phyloP scores from a whole-genome alignment of 495 filamentous ascomycete species.

The Aspergillus cristatus region DNA sequence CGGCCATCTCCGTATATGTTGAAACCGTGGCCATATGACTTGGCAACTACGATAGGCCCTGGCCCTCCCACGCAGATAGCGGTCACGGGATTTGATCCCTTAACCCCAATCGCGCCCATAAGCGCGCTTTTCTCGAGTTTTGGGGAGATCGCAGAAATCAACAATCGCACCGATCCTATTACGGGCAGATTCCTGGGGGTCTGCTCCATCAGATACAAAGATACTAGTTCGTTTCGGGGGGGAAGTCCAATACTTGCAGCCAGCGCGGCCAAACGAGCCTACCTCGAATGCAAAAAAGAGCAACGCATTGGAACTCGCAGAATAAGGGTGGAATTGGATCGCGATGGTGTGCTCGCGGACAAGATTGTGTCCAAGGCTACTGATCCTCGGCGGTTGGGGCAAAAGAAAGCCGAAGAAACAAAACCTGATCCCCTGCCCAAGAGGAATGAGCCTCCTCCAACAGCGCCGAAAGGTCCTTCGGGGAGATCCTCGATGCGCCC shows the following conservation, averaged over 20 bases:
- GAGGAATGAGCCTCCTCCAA: slow-evolving; percentile 60
- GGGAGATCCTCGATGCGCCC: slow-evolving; percentile 45
- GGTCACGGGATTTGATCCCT: slow-evolving; percentile 85
- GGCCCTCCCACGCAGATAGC: slow-evolving; percentile 85
- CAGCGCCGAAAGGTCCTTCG: slow-evolving; percentile 80
- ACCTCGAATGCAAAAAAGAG: slow-evolving; percentile 49
- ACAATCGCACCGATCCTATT: slow-evolving; percentile 83
- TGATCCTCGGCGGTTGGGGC: slow-evolving; percentile 50
- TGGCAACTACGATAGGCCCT: slow-evolving; percentile 71
- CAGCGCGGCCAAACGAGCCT: slow-evolving; percentile 67
- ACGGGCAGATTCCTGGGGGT: slow-evolving; percentile 90
- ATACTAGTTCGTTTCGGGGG: slow-evolving; percentile 48
- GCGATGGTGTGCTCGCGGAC: slow-evolving; percentile 71
- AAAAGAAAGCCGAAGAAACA: slow-evolving; percentile 19
- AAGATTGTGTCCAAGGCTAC: slow-evolving; percentile 62
- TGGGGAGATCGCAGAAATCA: slow-evolving; percentile 80
- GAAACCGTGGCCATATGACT: slow-evolving; percentile 68
- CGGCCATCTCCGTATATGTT: slow-evolving; percentile 70
- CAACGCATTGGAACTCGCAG: slow-evolving; percentile 61
- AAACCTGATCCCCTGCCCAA: slow-evolving; percentile 21
- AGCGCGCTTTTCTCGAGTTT: slow-evolving; percentile 74
- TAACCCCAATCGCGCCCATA: slow-evolving; percentile 70
- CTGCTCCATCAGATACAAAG: slow-evolving; percentile 81
- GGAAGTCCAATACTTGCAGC: slow-evolving; percentile 50
- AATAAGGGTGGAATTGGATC: slow-evolving; percentile 78